Percentiles rank a stretch among this genome's conserved stretches.
Evolutionary conservation across 2,329 filamentous ascomycete species (phyloP).

Genomic region (Dactylellina sp.): DNA sequence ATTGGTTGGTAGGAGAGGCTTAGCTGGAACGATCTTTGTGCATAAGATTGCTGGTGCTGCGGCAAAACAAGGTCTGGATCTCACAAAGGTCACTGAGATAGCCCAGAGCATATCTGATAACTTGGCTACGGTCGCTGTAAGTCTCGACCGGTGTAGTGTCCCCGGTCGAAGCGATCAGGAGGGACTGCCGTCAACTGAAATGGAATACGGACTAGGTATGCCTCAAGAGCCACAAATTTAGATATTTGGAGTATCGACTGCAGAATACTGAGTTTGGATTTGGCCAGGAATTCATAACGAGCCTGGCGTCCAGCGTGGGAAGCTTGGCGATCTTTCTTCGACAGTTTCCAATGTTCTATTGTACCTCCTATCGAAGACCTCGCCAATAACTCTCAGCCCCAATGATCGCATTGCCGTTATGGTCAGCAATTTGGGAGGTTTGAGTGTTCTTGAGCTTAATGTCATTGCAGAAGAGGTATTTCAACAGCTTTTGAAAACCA

Average conservation of each 20-base stretch:
- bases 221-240: neutral
- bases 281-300: conserved; percentile 75
- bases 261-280: neutral
- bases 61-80: conserved; percentile 22
- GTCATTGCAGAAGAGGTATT: conserved; percentile 78
- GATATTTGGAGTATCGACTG: neutral
- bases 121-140: conserved; percentile 68
- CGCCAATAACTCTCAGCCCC: conserved; percentile 65
- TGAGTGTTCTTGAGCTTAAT: conserved; percentile 78
- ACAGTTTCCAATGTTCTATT: conserved; percentile 70
- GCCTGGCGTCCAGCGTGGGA: conserved; percentile 68
- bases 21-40: conserved; percentile 85
- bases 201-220: conserved; percentile 74
- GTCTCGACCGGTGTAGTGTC: conserved; percentile 69
- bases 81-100: conserved; percentile 24
- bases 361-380: conserved; percentile 70
- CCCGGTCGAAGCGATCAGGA: conserved; percentile 66
- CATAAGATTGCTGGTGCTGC: conserved; percentile 55
- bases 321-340: conserved; percentile 62
- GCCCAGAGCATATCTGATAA: conserved; percentile 67
- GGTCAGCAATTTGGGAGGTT: conserved; percentile 80
- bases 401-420: conserved; percentile 75
- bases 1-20: conserved; percentile 88
- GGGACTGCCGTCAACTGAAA: conserved; percentile 62
- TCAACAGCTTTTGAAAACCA: conserved; percentile 70